Conservation (phyloP, 176 grass and related monocot genomes). For the Saccharum spontaneum region DNA sequence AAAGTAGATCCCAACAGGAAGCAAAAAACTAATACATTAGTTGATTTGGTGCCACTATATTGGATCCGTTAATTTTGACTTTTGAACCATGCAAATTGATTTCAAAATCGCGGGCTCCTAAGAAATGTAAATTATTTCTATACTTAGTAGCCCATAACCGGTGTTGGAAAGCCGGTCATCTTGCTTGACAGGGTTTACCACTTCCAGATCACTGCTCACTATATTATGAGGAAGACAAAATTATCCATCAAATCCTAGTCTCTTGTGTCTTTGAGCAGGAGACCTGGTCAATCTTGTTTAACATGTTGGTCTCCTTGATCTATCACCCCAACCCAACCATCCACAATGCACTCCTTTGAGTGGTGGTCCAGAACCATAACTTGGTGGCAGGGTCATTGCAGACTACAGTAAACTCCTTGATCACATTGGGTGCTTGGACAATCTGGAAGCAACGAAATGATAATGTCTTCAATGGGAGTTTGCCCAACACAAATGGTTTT, state of each 20-base stretch:
- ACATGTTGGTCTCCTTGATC: not conserved
- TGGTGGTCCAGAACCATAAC: not conserved
- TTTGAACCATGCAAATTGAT: not conserved
- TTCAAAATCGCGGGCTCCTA: not conserved
- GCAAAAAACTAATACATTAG: constrained; percentile 11
- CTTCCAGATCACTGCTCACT: not conserved
- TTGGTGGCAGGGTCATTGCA: not conserved
- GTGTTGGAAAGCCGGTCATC: not conserved
- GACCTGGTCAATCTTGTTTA: not conserved
- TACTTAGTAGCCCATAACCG: not conserved
- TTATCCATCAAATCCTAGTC: not conserved
- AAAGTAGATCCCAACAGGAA: constrained; percentile 15
- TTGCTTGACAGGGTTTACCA: not conserved
- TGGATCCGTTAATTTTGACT: not conserved
- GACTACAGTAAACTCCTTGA: not conserved
- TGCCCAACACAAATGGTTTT: not conserved
- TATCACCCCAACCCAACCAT: not conserved
- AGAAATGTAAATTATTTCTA: not conserved
- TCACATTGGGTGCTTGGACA: not conserved
- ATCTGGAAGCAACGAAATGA: not conserved
- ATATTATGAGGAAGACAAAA: not conserved
- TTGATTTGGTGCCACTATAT: constrained; percentile 30
- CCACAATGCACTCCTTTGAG: not conserved
- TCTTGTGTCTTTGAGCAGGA: not conserved
- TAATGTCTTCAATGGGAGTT: not conserved